Percentiles rank a stretch among this genome's conserved stretches.
phyloP scores from a whole-genome alignment of 768 basidiomycete genomes.

The Pulveroboletus ravenelii region DNA sequence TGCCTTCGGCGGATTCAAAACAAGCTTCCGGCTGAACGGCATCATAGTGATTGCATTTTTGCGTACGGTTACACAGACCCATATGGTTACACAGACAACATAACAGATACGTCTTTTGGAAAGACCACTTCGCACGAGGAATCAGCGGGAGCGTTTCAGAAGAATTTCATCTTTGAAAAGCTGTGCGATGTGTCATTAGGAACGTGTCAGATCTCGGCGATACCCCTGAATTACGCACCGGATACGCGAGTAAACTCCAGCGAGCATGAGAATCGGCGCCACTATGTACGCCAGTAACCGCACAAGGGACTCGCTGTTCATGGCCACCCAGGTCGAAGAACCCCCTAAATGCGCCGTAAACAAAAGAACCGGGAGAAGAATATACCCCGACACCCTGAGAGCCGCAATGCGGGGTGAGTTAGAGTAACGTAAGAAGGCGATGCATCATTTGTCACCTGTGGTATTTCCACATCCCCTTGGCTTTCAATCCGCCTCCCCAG shows the following conservation, averaged over 20 bases:
- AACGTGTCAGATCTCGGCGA: neutral
- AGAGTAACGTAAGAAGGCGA: neutral
- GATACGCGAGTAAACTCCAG: conserved; percentile 42
- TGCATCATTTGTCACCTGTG: conserved; percentile 49
- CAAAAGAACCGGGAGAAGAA: conserved; percentile 57
- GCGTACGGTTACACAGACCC: neutral
- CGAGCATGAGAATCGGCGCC: conserved; percentile 47
- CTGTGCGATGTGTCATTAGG: conserved; percentile 30
- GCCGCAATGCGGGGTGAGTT: neutral
- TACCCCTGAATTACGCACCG: conserved; percentile 39
- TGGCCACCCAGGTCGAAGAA: conserved; percentile 57
- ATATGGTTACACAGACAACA: conserved; percentile 2
- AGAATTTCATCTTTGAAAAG: conserved; percentile 61
- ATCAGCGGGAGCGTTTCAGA: conserved; percentile 19
- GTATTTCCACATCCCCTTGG: conserved; percentile 79
- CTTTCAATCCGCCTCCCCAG: conserved; percentile 68
- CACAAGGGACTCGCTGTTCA: conserved; percentile 34
- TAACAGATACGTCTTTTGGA: neutral
- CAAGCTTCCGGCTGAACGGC: conserved; percentile 9
- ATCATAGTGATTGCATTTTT: conserved; percentile 1
- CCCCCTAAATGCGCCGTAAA: conserved; percentile 64
- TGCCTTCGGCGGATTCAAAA: conserved; percentile 14
- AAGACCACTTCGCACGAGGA: neutral
- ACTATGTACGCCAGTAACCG: conserved; percentile 50
- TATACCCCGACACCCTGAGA: conserved; percentile 65